Conservation (phyloP, 148 eudicot genomes). For the Spergularia marina region DNA sequence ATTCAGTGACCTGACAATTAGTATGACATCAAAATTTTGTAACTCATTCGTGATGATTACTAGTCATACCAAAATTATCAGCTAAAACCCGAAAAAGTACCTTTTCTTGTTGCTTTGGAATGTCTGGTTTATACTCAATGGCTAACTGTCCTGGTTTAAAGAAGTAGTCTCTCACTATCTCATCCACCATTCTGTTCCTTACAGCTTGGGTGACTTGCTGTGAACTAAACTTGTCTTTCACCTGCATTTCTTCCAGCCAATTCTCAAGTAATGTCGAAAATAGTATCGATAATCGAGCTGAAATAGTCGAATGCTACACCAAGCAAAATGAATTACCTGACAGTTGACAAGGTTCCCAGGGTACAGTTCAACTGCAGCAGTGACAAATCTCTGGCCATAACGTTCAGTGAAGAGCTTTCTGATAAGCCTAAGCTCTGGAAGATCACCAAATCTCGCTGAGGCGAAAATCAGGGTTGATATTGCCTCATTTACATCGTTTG, state of each 20-base stretch:
- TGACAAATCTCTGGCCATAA: slow-evolving; percentile 54
- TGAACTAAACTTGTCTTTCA: slow-evolving; percentile 42
- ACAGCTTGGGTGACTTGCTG: slow-evolving; percentile 43
- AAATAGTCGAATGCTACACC: not conserved
- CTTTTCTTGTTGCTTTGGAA: not conserved
- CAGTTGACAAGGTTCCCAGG: slow-evolving; percentile 72
- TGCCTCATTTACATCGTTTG: slow-evolving; percentile 73
- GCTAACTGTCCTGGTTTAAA: slow-evolving; percentile 42
- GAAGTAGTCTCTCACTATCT: slow-evolving; percentile 47
- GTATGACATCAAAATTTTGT: not conserved
- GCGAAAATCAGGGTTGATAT: slow-evolving; percentile 71
- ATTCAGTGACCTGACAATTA: slow-evolving; percentile 20
- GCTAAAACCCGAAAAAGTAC: not conserved
- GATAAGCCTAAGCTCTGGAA: slow-evolving; percentile 63
- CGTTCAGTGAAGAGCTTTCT: slow-evolving; percentile 68
- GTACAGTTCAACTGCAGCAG: slow-evolving; percentile 47
- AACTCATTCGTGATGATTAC: too few relatives aligned
- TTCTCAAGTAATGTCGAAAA: not conserved
- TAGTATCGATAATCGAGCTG: not conserved
- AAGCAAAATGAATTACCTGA: slow-evolving; percentile 35
- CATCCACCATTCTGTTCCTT: slow-evolving; percentile 58
- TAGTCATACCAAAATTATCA: too few relatives aligned
- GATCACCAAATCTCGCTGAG: slow-evolving; percentile 67
- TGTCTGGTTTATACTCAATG: slow-evolving; percentile 42
- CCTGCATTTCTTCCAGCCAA: slow-evolving; percentile 31